These are phyloP conservation scores for Eimeria falciformis DNA, from an alignment of 169 alveolate species.

Conservation along the genomic window DNA sequence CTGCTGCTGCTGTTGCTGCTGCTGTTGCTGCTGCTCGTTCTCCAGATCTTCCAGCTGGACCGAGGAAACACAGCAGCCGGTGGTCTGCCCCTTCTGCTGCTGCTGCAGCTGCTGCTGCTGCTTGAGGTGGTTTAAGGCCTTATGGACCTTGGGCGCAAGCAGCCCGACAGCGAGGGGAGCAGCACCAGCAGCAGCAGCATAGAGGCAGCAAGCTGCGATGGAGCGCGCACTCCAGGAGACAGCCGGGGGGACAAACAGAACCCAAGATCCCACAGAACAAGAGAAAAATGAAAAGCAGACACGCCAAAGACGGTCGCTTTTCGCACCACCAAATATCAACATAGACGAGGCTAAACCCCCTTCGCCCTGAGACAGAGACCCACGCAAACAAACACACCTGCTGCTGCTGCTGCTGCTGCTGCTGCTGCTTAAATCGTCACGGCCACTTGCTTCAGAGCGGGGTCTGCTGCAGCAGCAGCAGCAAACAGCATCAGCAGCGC, in stretches of 20 bases:
- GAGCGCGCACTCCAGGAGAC: not conserved
- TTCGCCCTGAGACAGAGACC: not conserved
- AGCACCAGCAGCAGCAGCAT: slow-evolving; percentile 23
- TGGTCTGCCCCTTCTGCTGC: not conserved
- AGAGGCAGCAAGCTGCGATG: not conserved
- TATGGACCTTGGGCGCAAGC: not conserved
- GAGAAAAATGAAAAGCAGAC: not conserved
- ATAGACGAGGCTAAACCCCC: not conserved
- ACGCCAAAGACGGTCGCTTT: not conserved
- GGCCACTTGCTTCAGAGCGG: not conserved
- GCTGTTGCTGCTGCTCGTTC: not conserved
- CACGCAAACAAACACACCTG: not conserved
- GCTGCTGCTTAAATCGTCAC: not conserved
- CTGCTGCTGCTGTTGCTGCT: slow-evolving; percentile 27
- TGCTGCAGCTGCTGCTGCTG: slow-evolving; percentile 37
- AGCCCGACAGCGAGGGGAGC: not conserved
- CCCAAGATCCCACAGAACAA: not conserved
- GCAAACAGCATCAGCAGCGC: not conserved
- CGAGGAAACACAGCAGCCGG: not conserved
- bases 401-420: not conserved
- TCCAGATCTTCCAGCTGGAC: not conserved
- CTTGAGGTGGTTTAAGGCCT: not conserved
- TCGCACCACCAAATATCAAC: not conserved
- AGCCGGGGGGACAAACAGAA: not conserved
- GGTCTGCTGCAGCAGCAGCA: not conserved